Base-by-base conservation (phyloP, 352 stramenopile species). In the Globisporangium acanthophoron region DNA sequence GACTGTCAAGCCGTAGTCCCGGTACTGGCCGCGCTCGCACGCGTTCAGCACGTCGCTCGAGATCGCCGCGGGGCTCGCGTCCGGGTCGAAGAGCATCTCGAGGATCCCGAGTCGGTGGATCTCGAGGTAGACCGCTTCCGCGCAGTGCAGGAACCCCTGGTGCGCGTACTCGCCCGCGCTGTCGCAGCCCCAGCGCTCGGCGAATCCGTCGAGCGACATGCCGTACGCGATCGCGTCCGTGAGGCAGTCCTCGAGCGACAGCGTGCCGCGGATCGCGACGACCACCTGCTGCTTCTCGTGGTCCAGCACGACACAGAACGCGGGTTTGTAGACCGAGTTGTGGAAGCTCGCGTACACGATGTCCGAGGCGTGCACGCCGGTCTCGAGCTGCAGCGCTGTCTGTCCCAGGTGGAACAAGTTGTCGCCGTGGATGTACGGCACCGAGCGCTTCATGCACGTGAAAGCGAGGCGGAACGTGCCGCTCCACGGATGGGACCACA, bases 401-500 rank as follows among this genome's bases (percentile, higher is more conserved):
- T 95, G 86, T 15, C 83, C 69, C 24, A 90, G 56, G 59, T 92
- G 80, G 44, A 94, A 90, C 63, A 81, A 87, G 62, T 95, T 95
- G 64, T 94, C 86, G 27, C 86, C 84, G 55, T 94, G 86, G 27
- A 95, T 88, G 62, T 88, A 90, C 20, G 31, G 43, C 21, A 70
- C 53, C 9, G 68, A 67, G 21, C 78, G 80, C 58, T 87, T 90
- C 47, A 88, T 61, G 59, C 83, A 93, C 50, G 80, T 81, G 43
- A 95, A 88, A 5, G 85, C 79, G 4, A 95, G 63, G 13, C 78
- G 66, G 39, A 90, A 83, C 2, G 79, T 88, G 33, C 80, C 80
- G n/a, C 58, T 90, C 84, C 86, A 95, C 8, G 86, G 86, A 49
- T 92, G 82, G n/a, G 83, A 92, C 86, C 86, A 95, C 29, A 95